Conservation (phyloP, 345 rosid species). For the Populus pruinosa region DNA sequence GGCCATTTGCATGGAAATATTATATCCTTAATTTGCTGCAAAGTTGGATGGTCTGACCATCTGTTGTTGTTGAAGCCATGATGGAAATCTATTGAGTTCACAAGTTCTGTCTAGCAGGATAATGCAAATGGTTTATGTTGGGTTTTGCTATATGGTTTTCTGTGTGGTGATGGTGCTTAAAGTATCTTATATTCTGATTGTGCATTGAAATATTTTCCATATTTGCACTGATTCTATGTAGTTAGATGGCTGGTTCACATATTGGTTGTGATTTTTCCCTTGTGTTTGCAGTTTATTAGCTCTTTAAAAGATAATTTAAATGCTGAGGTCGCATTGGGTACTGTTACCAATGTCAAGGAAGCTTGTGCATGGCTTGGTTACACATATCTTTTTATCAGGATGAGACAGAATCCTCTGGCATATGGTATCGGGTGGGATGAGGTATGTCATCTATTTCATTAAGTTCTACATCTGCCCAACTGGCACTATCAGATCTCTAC, state of each 20-base stretch:
- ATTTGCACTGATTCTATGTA: background rate
- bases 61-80: background rate
- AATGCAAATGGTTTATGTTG: background rate
- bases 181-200: background rate
- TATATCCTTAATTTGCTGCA: background rate
- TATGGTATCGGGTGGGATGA: constrained; percentile 99
- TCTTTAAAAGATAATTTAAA: constrained; percentile 91
- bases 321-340: constrained; percentile 97
- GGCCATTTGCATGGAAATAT: background rate
- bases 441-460: constrained; percentile 32
- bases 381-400: constrained; percentile 92
- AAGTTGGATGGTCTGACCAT: constrained; percentile 1
- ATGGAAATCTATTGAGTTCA: background rate
- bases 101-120: background rate
- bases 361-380: constrained; percentile 99
- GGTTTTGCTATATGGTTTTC: background rate
- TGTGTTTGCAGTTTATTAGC: constrained; percentile 71
- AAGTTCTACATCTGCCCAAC: no score
- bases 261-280: background rate
- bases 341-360: constrained; percentile 97
- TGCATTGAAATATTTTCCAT: background rate
- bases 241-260: constrained; percentile 1
- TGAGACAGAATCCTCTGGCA: constrained; percentile 92
- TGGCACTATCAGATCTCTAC: no score
- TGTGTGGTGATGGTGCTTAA: background rate